Evolutionary conservation across 257 asterid species (phyloP).

Genomic region (Capsicum pubescens): DNA sequence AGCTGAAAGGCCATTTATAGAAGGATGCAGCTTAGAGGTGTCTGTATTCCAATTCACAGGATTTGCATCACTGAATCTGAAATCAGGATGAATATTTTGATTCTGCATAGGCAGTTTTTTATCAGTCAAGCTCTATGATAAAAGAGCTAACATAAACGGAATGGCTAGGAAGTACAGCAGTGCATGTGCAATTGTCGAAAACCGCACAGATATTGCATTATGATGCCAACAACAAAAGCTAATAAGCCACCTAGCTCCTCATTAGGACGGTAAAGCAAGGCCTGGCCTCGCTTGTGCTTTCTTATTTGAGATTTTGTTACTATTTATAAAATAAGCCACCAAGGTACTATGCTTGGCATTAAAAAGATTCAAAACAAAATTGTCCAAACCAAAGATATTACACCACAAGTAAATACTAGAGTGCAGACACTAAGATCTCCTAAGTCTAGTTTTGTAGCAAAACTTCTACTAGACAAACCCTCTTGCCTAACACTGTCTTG

Average conservation of each 20-base stretch:
- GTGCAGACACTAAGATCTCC: not conserved
- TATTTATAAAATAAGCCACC: not conserved
- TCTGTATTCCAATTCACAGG: conserved; percentile 62
- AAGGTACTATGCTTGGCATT: not conserved
- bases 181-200: not conserved
- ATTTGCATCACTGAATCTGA: conserved; percentile 64
- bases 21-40: conserved; percentile 62
- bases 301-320: not conserved
- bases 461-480: not conserved
- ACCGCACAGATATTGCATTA: not conserved
- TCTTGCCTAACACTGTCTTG: not conserved
- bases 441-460: not conserved
- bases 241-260: not conserved
- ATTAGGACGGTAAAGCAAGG: not conserved
- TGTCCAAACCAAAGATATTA: not conserved
- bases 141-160: not conserved
- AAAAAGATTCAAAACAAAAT: not conserved
- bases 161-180: conserved; percentile 16
- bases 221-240: not conserved
- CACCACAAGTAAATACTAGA: conserved; percentile 1
- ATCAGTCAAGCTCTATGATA: not conserved
- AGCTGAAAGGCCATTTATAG: conserved; percentile 49
- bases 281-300: not conserved
- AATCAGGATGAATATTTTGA: conserved; percentile 51
- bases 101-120: conserved; percentile 3